Evolutionary conservation across 306 rosid genomes (phyloP).

Genomic region (Mimosa pudica): DNA sequence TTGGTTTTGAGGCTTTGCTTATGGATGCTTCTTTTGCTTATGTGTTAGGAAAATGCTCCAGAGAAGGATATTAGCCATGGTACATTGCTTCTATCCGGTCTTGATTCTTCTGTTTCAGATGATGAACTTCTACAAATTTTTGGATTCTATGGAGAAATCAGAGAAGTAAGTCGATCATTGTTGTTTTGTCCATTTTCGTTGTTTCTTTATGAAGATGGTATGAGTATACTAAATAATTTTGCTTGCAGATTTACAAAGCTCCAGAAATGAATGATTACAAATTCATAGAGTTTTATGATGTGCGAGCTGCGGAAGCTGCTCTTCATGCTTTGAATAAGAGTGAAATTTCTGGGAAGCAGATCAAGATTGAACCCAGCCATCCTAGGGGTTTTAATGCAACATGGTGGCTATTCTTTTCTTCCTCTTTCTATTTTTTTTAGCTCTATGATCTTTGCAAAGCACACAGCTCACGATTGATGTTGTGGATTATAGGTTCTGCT

Average conservation of each 20-base stretch:
- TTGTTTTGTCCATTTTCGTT: conserved; percentile 36
- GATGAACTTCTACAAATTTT: conserved; percentile 63
- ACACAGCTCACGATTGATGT: conserved; percentile 12
- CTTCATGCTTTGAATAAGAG: conserved; percentile 56
- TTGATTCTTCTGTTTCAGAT: conserved; percentile 72
- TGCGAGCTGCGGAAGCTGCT: conserved; percentile 77
- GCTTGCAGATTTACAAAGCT: conserved; percentile 62
- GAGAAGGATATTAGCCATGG: conserved; percentile 80
- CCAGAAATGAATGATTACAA: conserved; percentile 54
- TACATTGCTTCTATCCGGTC: conserved; percentile 60
- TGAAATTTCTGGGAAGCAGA: conserved; percentile 74
- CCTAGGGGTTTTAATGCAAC: conserved; percentile 49
- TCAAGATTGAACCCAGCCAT: conserved; percentile 69
- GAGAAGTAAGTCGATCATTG: conserved; percentile 54
- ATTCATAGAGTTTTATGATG: conserved; percentile 71
- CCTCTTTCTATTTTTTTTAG: background rate
- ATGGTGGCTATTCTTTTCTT: conserved; percentile 42
- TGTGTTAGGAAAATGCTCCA: conserved; percentile 67
- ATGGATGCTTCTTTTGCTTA: conserved; percentile 38
- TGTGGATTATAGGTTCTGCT: conserved; percentile 20
- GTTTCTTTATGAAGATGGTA: conserved; percentile 9
- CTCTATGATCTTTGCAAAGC: conserved; percentile 24
- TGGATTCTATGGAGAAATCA: conserved; percentile 78
- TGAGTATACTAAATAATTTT: conserved; percentile 10
- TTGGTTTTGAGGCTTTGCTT: conserved; percentile 34